These are phyloP conservation scores for Prunus yedoensis DNA, from an alignment of 331 rosid species.

Conservation along the genomic window DNA sequence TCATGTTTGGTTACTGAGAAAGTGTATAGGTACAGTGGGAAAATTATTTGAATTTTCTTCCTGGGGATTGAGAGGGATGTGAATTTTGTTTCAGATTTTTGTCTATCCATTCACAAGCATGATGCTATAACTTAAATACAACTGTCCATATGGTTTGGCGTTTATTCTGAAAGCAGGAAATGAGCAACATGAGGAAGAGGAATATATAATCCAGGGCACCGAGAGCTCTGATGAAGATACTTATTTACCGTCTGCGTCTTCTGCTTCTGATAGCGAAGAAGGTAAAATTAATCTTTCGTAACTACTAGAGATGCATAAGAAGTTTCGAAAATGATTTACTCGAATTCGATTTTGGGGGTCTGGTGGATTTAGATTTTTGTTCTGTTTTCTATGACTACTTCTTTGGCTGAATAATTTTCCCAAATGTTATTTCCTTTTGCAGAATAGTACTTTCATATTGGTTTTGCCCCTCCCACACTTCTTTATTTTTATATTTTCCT, in stretches of 20 bases:
- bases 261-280: constrained; percentile 23
- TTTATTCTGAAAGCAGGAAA: not conserved
- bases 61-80: not conserved
- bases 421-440: no score
- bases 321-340: no score
- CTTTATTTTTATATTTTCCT: not conserved
- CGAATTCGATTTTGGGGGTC: not conserved
- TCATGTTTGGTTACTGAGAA: not conserved
- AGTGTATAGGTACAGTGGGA: not conserved
- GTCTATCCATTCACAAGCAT: not conserved
- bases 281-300: not conserved
- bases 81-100: not conserved
- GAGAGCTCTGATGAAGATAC: not conserved
- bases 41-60: not conserved
- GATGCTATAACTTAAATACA: not conserved
- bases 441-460: not conserved
- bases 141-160: not conserved
- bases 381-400: not conserved
- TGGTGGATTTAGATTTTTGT: not conserved
- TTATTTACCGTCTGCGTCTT: not conserved
- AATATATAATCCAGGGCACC: not conserved
- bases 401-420: not conserved
- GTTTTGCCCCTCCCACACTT: not conserved
- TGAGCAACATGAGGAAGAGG: not conserved
- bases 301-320: not conserved